These are phyloP conservation scores for Pestalotiopsis sp. DNA, from an alignment of 2,329 filamentous ascomycete species.

Conservation along the genomic window DNA sequence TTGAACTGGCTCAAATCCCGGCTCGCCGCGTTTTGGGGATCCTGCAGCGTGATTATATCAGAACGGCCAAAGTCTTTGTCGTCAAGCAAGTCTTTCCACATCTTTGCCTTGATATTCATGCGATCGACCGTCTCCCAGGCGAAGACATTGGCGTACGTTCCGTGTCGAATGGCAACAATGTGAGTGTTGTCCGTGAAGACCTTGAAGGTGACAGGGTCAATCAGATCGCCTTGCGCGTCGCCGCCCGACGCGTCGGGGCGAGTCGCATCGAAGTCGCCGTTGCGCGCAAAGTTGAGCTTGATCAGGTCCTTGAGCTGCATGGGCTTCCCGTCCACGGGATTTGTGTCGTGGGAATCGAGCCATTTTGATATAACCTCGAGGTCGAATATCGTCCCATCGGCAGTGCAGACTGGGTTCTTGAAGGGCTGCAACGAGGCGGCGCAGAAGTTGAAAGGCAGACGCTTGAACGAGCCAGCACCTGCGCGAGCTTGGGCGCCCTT, in stretches of 20 bases:
- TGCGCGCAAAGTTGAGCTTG: conserved; percentile 88
- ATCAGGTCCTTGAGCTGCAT: conserved; percentile 83
- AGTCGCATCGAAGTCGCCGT: conserved; percentile 67
- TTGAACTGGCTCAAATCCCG: conserved; percentile 88
- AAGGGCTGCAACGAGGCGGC: conserved; percentile 95
- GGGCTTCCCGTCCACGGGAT: conserved; percentile 82
- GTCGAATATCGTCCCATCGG: conserved; percentile 88
- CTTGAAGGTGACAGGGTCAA: conserved; percentile 97
- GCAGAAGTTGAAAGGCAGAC: conserved; percentile 97
- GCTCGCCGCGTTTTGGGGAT: conserved; percentile 85
- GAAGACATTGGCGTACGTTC: conserved; percentile 90
- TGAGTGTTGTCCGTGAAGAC: conserved; percentile 98
- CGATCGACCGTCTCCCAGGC: conserved; percentile 93
- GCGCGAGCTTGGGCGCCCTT: conserved; percentile 62
- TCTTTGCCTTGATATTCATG: conserved; percentile 95
- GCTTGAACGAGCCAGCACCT: conserved; percentile 72
- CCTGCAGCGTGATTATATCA: conserved; percentile 95
- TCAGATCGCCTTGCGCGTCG: conserved; percentile 73
- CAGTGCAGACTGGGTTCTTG: conserved; percentile 89
- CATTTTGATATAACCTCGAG: conserved; percentile 91
- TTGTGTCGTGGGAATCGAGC: conserved; percentile 92
- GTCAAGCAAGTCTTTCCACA: conserved; percentile 89
- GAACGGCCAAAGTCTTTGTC: conserved; percentile 85
- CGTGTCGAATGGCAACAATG: conserved; percentile 82
- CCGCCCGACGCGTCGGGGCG: conserved; percentile 42